Base-by-base conservation (phyloP, 106 monocot genomes). In the Posidonia australis region DNA sequence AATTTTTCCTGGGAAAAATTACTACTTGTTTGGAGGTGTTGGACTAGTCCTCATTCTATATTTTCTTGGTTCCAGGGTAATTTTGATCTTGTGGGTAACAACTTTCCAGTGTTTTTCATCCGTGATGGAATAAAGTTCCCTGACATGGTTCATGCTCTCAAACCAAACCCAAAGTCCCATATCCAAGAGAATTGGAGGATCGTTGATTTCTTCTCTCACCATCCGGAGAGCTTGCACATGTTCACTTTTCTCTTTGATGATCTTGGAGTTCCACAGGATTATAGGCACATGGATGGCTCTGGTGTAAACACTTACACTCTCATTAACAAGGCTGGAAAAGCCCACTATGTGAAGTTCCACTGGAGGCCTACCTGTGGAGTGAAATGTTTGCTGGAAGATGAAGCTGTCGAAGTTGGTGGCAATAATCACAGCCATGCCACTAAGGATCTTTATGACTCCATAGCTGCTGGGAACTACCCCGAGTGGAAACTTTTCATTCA, bases 91-190 rank as follows among this genome's bases (percentile, higher is more conserved):
- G 82, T 89, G 10, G 88, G 88, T 17, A 89, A 89, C 66, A 89
- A 89, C 67, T 89, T 89, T 74, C 88, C 88, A 13, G 88, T 89
- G n/a, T 89, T 89, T 68, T 89, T 89, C 48, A 51, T 89, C 57
- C 88, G 84, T 16, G 88, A 89, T 51, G 88, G 88, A 24, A 84
- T 89, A 25, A 89, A 89, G 69, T 84, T 89, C 74, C 84, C 88
- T 3, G 88, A 89, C 71, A 84, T 84, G 84, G 79, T 89, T 54
- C 88, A 89, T 71, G 69, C 88, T 23, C 76, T 89, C 27, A 89
- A 89, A 54, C 88, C 88, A n/a, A 89, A 89, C 66, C 88, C 88
- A 13, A 84, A 82, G 45, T 67, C 88, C 10, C 81, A 89, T 71
- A 66, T 89, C 48, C 88, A 89, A 58, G 88, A 89, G 70, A 77